Conservation (phyloP, 768 basidiomycete species). For the Ramaria sp. region DNA sequence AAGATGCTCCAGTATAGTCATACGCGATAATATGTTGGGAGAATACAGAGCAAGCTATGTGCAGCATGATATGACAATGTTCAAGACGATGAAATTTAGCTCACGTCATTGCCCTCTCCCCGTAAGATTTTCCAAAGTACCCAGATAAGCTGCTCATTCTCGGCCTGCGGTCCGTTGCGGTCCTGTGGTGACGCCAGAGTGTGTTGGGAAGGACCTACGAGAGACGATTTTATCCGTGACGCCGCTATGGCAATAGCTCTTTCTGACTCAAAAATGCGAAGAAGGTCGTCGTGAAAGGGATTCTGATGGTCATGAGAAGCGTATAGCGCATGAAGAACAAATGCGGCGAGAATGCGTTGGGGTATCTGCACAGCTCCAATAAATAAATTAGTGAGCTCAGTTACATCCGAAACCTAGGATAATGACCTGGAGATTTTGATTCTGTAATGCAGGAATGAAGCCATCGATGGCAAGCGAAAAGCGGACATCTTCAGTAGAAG, state of each 20-base stretch:
- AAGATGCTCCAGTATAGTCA: constrained; percentile 70
- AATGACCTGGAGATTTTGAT: constrained; percentile 2
- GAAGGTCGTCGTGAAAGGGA: constrained; percentile 68
- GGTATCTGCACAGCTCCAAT: constrained; percentile 22
- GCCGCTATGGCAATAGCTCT: constrained; percentile 43
- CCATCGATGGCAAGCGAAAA: constrained; percentile 4
- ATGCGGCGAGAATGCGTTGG: constrained; percentile 67
- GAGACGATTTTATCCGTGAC: neutral
- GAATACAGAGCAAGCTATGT: constrained; percentile 74
- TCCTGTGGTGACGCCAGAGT: constrained; percentile 21
- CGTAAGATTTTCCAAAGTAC: constrained; percentile 80
- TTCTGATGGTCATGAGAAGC: constrained; percentile 71
- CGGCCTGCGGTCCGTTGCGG: constrained; percentile 34
- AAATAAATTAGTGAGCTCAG: neutral
- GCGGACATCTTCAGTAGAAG: constrained; percentile 1
- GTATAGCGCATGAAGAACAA: constrained; percentile 72
- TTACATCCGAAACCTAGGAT: neutral
- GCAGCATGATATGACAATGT: neutral
- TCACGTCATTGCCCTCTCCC: constrained; percentile 72
- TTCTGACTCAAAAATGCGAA: constrained; percentile 57
- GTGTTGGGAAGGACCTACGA: neutral
- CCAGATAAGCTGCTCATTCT: constrained; percentile 74
- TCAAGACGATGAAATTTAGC: constrained; percentile 13
- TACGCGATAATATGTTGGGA: constrained; percentile 55
- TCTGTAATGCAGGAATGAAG: constrained; percentile 3